These are phyloP conservation scores for Termitomyces sp. DNA, from an alignment of 768 basidiomycete species.

Conservation along the genomic window DNA sequence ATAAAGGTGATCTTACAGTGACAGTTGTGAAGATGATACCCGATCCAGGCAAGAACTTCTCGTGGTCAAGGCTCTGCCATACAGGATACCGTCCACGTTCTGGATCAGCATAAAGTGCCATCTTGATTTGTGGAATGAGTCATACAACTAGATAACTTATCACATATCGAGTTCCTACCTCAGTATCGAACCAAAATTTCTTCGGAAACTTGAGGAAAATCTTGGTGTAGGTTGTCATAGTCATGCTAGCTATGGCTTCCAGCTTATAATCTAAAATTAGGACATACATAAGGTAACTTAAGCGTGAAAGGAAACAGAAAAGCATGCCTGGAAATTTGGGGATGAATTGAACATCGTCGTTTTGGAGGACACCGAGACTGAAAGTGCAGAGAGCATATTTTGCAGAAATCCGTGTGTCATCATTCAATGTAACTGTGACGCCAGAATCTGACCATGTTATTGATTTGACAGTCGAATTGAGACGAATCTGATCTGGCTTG, in stretches of 20 bases:
- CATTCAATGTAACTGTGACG: slow-evolving; percentile 40
- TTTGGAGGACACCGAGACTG: slow-evolving; percentile 65
- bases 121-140: slow-evolving; percentile 21
- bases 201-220: slow-evolving; percentile 59
- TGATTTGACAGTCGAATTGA: slow-evolving; percentile 44
- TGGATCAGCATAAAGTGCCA: slow-evolving; percentile 51
- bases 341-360: slow-evolving; percentile 50
- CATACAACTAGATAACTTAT: background rate
- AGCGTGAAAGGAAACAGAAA: background rate
- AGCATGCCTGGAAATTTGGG: slow-evolving; percentile 43
- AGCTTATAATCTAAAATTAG: slow-evolving; percentile 38
- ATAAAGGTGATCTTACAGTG: slow-evolving; percentile 24
- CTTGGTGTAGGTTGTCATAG: slow-evolving; percentile 65
- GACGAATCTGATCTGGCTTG: slow-evolving; percentile 34
- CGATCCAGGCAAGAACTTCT: slow-evolving; percentile 54
- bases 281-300: background rate
- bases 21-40: slow-evolving; percentile 53
- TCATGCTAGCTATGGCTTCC: slow-evolving; percentile 59
- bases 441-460: slow-evolving; percentile 40
- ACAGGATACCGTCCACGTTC: slow-evolving; percentile 60
- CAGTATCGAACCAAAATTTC: slow-evolving; percentile 49
- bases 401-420: slow-evolving; percentile 38
- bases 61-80: slow-evolving; percentile 61
- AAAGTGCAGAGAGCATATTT: slow-evolving; percentile 65
- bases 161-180: slow-evolving; percentile 19